Base-by-base conservation (phyloP, 345 rosid species). In the Brassica incana region DNA sequence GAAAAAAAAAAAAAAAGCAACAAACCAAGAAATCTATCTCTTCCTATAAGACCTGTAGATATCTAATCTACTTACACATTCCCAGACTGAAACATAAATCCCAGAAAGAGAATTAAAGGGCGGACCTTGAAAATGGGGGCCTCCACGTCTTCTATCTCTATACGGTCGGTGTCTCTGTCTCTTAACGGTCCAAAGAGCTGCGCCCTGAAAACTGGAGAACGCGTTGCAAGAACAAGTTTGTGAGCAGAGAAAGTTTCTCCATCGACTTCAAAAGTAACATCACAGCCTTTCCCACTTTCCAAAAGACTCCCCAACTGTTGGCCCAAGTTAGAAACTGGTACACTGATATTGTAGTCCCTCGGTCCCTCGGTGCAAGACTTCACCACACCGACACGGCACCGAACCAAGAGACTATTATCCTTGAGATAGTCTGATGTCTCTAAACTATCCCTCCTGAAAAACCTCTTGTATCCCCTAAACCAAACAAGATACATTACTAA, bases 391-490 rank as follows among this genome's bases (percentile, higher is more conserved):
- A 91, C 94, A 78, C 88, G 86, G 67, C 97, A 89, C 45, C 85
- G 79, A 78, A 91, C 86, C 75, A 82, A 83, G 63, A 91, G 91
- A 78, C 87, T 88, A 73, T 91, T 84, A 38, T 89, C 91, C 81
- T 90, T 91, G 38, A 91, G 82, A 84, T 79, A 91, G 40, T 91
- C 94, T 8, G 97, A 91, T 65, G 89, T 79, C 75, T 88, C 97
- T 23, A 91, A 72, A 82, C 80, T 67, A 18, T 72, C 65, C 82
- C 98, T 93, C 81, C 77, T 91, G 78, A 85, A 93, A 85, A 91
- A 93, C 65, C 93, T 86, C 77, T 91, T 91, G 85, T 91, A 91
- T 52, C 98, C 98, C 98, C 98, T 93, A 82, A 63, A 86, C 10
- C 54, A 85, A 82, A 50, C 64, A 78, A 69, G 70, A 12, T 5